phyloP scores from a whole-genome alignment of 2,329 filamentous ascomycete genomes.

The Pseudonectria buxi region DNA sequence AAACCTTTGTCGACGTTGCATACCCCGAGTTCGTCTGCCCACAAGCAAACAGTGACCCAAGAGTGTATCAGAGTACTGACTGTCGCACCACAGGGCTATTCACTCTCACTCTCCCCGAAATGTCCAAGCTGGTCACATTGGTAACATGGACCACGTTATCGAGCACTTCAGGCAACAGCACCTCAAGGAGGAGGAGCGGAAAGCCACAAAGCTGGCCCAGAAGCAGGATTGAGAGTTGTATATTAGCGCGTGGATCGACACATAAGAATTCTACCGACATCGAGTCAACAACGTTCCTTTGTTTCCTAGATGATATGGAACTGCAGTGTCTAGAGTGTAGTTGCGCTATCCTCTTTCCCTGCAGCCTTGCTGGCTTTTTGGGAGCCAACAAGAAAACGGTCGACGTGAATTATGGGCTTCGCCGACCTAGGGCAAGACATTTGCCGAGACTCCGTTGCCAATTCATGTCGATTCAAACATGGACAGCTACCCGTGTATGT shows the following conservation, averaged over 20 bases:
- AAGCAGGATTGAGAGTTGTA: slow-evolving; percentile 28
- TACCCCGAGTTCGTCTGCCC: slow-evolving; percentile 49
- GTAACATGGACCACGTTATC: slow-evolving; percentile 49
- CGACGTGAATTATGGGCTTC: too few relatives aligned
- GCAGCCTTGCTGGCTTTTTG: too few relatives aligned
- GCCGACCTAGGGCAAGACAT: too few relatives aligned
- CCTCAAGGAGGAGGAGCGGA: slow-evolving; percentile 48
- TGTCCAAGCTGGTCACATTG: slow-evolving; percentile 47
- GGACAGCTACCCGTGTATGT: too few relatives aligned
- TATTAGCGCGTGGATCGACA: slow-evolving; percentile 18
- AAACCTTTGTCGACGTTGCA: slow-evolving; percentile 44
- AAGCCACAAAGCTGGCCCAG: slow-evolving; percentile 41
- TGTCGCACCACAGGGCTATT: slow-evolving; percentile 34
- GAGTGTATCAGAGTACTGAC: too few relatives aligned
- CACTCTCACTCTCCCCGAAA: slow-evolving; percentile 45
- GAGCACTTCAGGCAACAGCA: slow-evolving; percentile 52
- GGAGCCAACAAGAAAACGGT: too few relatives aligned
- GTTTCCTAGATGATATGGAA: slow-evolving; percentile 1
- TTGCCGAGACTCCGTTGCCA: too few relatives aligned
- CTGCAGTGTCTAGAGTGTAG: too few relatives aligned
- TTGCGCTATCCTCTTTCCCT: too few relatives aligned
- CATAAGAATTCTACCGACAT: slow-evolving; percentile 17
- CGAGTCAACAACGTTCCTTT: slow-evolving; percentile 9
- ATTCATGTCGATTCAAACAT: too few relatives aligned
- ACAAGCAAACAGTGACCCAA: too few relatives aligned